A percentile compares a stretch with the other conserved stretches of the same genome.
These are phyloP conservation scores for Trifolium fragiferum DNA, from an alignment of 306 rosid species.

Conservation along the genomic window DNA sequence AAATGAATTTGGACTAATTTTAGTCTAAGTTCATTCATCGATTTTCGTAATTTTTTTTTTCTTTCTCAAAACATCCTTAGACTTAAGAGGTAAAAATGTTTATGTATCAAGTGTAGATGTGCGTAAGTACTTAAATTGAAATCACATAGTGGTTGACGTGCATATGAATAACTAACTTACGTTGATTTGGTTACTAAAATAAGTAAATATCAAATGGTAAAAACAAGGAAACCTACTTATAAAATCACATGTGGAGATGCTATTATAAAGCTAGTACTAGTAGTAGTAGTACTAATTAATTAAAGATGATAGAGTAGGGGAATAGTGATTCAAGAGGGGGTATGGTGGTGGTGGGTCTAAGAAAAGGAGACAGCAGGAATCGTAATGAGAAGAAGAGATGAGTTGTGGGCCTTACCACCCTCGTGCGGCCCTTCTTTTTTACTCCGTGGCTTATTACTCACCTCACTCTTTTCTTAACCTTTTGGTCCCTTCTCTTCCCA, in stretches of 20 bases:
- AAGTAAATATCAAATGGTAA: background rate
- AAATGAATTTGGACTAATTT: too few species aligned
- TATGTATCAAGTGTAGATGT: background rate
- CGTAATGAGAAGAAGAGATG: slow-evolving; percentile 46
- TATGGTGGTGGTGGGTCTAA: slow-evolving; percentile 25
- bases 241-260: background rate
- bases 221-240: background rate
- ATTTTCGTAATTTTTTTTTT: too few species aligned
- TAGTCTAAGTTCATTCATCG: too few species aligned
- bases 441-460: background rate
- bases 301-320: background rate
- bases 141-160: slow-evolving; percentile 14
- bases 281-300: too few species aligned
- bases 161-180: background rate
- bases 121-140: background rate
- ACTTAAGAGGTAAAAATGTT: background rate
- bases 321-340: background rate
- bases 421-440: background rate
- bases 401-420: slow-evolving; percentile 9
- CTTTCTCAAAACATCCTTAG: too few species aligned
- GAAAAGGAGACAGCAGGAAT: slow-evolving; percentile 62
- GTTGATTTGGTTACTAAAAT: background rate
- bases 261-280: too few species aligned
- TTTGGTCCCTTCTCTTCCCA: too few species aligned
- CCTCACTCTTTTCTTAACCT: background rate